Evolutionary conservation across 202 grass and related monocot genomes (phyloP).

Genomic region (Setaria italica): DNA sequence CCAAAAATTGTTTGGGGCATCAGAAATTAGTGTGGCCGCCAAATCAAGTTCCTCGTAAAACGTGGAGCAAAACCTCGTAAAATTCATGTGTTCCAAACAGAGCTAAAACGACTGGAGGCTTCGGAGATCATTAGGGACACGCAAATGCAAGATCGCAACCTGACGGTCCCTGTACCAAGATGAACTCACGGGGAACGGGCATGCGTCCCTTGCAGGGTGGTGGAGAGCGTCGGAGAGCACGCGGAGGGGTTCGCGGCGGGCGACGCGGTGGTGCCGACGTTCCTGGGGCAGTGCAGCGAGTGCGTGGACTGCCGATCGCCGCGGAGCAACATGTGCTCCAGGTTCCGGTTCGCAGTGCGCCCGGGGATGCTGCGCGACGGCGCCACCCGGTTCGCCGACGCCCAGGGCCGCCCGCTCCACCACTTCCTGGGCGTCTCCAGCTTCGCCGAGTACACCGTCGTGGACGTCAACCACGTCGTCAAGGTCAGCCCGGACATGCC

Average conservation of each 20-base stretch:
- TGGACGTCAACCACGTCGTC: slow-evolving; percentile 72
- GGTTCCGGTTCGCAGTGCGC: slow-evolving; percentile 45
- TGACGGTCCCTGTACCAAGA: too few species aligned
- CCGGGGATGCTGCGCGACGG: slow-evolving; percentile 74
- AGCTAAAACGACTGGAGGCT: too few species aligned
- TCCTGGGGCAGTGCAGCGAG: slow-evolving; percentile 70
- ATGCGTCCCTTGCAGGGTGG: slow-evolving; percentile 52
- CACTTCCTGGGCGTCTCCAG: slow-evolving; percentile 75
- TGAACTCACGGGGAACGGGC: too few species aligned
- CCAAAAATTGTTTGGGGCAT: too few species aligned
- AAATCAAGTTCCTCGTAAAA: too few species aligned
- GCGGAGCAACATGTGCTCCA: slow-evolving; percentile 82
- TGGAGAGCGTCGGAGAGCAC: slow-evolving; percentile 78
- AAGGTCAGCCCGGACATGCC: slow-evolving; percentile 56
- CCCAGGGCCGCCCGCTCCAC: slow-evolving; percentile 59
- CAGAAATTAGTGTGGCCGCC: too few species aligned
- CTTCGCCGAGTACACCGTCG: slow-evolving; percentile 91
- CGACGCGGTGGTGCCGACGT: slow-evolving; percentile 75
- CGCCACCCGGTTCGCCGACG: slow-evolving; percentile 59
- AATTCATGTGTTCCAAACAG: too few species aligned
- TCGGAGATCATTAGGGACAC: too few species aligned
- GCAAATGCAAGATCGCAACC: too few species aligned
- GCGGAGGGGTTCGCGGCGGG: slow-evolving; percentile 66
- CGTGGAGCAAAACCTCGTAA: too few species aligned
- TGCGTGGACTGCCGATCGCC: slow-evolving; percentile 73